Base-by-base conservation (phyloP, 768 basidiomycete genomes). In the Dacryopinax spathularia region DNA sequence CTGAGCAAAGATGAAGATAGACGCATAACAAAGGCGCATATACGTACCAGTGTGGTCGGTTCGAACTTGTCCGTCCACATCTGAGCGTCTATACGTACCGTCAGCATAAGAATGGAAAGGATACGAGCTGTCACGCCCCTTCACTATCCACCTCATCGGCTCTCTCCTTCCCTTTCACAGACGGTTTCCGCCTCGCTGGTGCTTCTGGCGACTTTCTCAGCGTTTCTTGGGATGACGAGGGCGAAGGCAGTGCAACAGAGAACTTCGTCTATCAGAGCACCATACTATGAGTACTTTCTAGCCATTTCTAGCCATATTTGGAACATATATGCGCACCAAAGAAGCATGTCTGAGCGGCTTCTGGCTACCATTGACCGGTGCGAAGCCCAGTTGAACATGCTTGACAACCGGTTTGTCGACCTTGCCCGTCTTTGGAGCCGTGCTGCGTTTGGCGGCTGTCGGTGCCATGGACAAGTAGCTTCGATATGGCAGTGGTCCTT, bases 31-130 rank as follows among this genome's bases (percentile, higher is more conserved):
- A 13, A 27, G n/a, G 25, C 1, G 10, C 59, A 65, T 62, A 65
- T 43, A 48, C 73, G 60, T 60, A 82, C 85, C 75, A 84, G 35
- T 29, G 63, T 62, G 22, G 15, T 27, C 27, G 67, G 67, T 13
- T 22, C 22, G 41, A 62, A 67, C 18, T 16, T 63, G 25, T 65
- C 65, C 18, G 59, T 34, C 65, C 65, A 65, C 16, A 65, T n/a
- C 33, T n/a, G 34, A 20, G 20, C 27, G 61, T 61, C 64, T 76
- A 29, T 2, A 56, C 22, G 7, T 13, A 13, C 20, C 20, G 25
- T 56, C 5, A 56, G 25, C 36, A 56, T 20, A 44, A 10, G 48
- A 9, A 3, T 27, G 3, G 13, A 10, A 25, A 5, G 10, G 12
- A 18, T 27, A 27, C 18, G 18, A 29, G 3, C 9, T 27, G 15